phyloP scores from a whole-genome alignment of 352 stramenopile species.

The Phytophthora chlamydospora region DNA sequence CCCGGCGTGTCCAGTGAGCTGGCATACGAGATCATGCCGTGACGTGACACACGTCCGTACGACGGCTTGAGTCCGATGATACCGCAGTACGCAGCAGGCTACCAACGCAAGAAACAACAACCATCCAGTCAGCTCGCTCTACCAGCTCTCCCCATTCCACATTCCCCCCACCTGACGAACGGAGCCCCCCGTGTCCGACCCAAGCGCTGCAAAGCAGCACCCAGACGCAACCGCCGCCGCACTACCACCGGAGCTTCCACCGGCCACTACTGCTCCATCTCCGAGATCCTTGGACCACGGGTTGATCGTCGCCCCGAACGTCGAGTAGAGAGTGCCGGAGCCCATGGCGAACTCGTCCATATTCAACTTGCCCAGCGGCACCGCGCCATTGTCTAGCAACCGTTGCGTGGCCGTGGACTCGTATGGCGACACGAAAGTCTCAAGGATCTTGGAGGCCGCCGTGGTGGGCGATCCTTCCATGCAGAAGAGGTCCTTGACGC shows the following conservation, averaged over 20 bases:
- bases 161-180: constrained; percentile 83
- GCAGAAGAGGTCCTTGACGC: constrained; percentile 97
- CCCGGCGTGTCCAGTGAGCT: constrained; percentile 97
- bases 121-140: not conserved
- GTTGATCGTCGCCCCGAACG: constrained; percentile 88
- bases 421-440: constrained; percentile 91
- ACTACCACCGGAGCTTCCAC: constrained; percentile 95
- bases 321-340: constrained; percentile 92
- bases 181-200: constrained; percentile 97
- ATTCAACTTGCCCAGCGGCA: constrained; percentile 96
- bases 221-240: constrained; percentile 93
- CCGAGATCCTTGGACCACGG: constrained; percentile 78
- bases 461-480: constrained; percentile 88
- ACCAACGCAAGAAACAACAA: constrained; percentile 1
- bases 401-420: constrained; percentile 86
- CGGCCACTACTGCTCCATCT: constrained; percentile 72
- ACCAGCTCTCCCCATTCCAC: not conserved
- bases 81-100: constrained; percentile 95
- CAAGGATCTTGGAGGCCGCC: constrained; percentile 90
- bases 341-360: constrained; percentile 99
- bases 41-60: constrained; percentile 96
- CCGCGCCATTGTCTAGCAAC: constrained; percentile 89
- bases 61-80: constrained; percentile 97
- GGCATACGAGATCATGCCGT: constrained; percentile 97
- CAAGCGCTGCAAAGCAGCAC: constrained; percentile 92